Evolutionary conservation across 345 rosid species (phyloP), one percentile per base, ranked within the genome.

Genomic region (Trapa incisa): DNA sequence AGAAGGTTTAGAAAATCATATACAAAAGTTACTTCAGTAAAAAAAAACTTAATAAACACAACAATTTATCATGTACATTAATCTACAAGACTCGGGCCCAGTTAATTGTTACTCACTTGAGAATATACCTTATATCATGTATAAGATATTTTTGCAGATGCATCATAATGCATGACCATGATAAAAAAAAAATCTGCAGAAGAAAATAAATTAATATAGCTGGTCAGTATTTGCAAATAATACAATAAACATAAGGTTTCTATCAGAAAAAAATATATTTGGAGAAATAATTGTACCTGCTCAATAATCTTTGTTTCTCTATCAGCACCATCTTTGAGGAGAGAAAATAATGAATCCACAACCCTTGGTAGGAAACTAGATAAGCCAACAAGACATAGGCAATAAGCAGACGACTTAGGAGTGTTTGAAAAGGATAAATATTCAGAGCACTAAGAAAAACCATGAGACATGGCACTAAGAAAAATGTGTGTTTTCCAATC

Each of bases 251-350:
- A 22, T 22, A 22, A 22, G 29, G 29, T 22, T 22, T 22, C 29
- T 22, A 22, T 22, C 29, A 22, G 29, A 22, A 22, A 22, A 22
- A 22, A 22, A 22, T 22, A 22, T 22, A 22, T n/a, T n/a, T 58
- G 15, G 10, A 33, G 3, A n/a, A 32, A 48, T 54, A 64, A 43
- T 37, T 54, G 68, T 65, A 92, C 98, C 98, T 89, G 96, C 81
- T 93, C 89, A 74, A 93, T 72, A 69, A 90, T 86, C 72, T 93
- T 96, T 32, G 99, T 84, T 75, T 90, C 97, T 72, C 87, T 86
- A 64, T 87, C 85, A 29, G 87, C 99, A 67, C 97, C 97, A 79
- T 72, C 79, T 75, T 86, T 64, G 42, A 93, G 86, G 57, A 90
- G 94, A 73, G 75, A 69, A 48, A 78, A 80, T 15, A 87, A 66